These are phyloP conservation scores for Hemerocallis citrina DNA, from an alignment of 106 monocot genomes.

Conservation along the genomic window DNA sequence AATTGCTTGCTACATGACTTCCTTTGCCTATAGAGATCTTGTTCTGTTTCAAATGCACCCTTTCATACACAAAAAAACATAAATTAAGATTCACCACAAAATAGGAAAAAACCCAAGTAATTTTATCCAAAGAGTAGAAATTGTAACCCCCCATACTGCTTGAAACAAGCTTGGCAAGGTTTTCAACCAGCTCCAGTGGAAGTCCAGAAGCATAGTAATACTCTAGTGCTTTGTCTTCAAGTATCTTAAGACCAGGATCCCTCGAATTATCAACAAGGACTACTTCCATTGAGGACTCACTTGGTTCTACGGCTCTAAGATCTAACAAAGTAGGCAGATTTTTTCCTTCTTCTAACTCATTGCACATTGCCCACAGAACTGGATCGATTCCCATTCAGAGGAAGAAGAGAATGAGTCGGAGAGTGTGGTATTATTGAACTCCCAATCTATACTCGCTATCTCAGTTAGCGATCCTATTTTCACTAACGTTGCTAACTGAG, in stretches of 20 bases:
- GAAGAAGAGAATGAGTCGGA: too few relatives aligned
- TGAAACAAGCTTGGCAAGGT: conserved; percentile 55
- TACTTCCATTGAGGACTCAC: conserved; percentile 63
- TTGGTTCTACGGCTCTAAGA: conserved; percentile 35
- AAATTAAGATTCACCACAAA: background rate
- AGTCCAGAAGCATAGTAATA: conserved; percentile 29
- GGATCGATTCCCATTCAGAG: conserved; percentile 60
- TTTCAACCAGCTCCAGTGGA: conserved; percentile 32
- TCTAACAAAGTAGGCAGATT: conserved; percentile 38
- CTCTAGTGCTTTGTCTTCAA: conserved; percentile 47
- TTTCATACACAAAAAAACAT: conserved; percentile 18
- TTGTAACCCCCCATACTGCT: conserved; percentile 46
- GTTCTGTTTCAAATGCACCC: conserved; percentile 45
- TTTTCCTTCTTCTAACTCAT: conserved; percentile 50
- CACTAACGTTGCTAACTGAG: too few relatives aligned
- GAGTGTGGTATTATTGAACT: too few relatives aligned
- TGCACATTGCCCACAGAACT: conserved; percentile 73
- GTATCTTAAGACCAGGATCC: conserved; percentile 38
- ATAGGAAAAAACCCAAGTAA: background rate
- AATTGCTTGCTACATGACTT: conserved; percentile 51
- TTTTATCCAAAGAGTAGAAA: background rate
- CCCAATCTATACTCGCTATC: too few relatives aligned
- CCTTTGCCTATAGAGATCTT: conserved; percentile 54
- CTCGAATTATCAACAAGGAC: conserved; percentile 35
- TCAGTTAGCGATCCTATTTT: too few relatives aligned